A percentile compares a stretch with the other conserved stretches of the same genome.
Evolutionary conservation across 2,329 filamentous ascomycete genomes (phyloP).

Genomic region (Didymella exigua): DNA sequence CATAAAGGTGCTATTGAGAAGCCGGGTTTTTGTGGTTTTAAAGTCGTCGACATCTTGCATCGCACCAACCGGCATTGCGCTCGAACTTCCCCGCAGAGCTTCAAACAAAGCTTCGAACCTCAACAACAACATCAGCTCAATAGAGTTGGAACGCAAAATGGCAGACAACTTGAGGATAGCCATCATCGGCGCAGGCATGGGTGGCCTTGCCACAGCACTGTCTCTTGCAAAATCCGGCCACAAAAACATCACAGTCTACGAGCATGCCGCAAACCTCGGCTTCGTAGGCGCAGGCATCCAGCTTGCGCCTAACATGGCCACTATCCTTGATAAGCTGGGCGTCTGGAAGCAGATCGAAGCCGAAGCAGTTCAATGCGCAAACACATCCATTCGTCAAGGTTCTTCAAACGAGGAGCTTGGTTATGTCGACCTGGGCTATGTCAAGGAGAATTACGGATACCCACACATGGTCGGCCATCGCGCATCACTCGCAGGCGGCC

Average conservation of each 20-base stretch:
- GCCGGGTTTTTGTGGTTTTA: neutral
- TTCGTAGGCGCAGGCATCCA: conserved; percentile 88
- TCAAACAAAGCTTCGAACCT: neutral
- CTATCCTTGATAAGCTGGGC: conserved; percentile 73
- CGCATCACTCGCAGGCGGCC: conserved; percentile 69
- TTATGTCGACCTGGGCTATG: conserved; percentile 71
- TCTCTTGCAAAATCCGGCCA: conserved; percentile 79
- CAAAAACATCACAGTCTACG: conserved; percentile 73
- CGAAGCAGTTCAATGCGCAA: conserved; percentile 72
- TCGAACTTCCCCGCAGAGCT: neutral
- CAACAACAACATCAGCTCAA: neutral
- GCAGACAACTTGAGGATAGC: conserved; percentile 40
- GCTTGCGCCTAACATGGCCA: conserved; percentile 79
- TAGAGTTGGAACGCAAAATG: conserved; percentile 24
- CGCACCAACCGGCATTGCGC: neutral
- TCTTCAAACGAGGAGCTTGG: conserved; percentile 71
- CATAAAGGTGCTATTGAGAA: neutral
- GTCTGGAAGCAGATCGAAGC: conserved; percentile 73
- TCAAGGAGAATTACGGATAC: conserved; percentile 71
- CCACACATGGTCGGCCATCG: conserved; percentile 83
- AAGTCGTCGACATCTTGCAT: neutral
- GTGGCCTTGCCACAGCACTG: conserved; percentile 73
- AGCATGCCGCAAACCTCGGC: conserved; percentile 73
- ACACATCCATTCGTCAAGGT: conserved; percentile 77
- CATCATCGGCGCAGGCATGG: conserved; percentile 68